phyloP scores from a whole-genome alignment of 2,329 filamentous ascomycete species.

The Incumbomyces lentus region DNA sequence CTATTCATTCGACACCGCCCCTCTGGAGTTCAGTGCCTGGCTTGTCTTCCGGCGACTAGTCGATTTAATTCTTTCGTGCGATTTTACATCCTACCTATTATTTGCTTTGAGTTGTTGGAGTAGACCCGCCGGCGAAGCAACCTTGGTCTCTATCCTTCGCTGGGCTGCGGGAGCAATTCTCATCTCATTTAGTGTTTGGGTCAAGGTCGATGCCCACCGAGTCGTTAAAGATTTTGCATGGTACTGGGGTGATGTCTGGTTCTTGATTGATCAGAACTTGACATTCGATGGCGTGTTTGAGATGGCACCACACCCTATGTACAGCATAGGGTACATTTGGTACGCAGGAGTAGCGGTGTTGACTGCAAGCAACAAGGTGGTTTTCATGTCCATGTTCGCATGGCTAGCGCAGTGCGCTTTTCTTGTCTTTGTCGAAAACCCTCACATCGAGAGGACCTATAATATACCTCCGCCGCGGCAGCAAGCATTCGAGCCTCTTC shows the following conservation, averaged over 20 bases:
- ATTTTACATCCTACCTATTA: constrained; percentile 92
- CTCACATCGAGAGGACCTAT: constrained; percentile 96
- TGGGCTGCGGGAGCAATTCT: constrained; percentile 71
- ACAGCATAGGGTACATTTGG: constrained; percentile 92
- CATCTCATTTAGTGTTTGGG: constrained; percentile 93
- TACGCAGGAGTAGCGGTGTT: constrained; percentile 98
- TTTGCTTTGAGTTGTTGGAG: constrained; percentile 84
- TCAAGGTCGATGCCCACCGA: constrained; percentile 92
- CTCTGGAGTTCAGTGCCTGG: constrained; percentile 98
- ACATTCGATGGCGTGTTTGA: constrained; percentile 99
- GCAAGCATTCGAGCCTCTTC: constrained; percentile 26
- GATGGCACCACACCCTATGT: constrained; percentile 98
- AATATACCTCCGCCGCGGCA: constrained; percentile 65
- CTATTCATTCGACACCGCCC: constrained; percentile 86
- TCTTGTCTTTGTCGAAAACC: constrained; percentile 83
- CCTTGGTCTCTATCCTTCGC: constrained; percentile 58
- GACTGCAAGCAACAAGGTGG: constrained; percentile 92
- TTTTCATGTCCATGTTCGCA: constrained; percentile 91
- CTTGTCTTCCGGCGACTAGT: constrained; percentile 89
- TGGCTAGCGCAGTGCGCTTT: constrained; percentile 93
- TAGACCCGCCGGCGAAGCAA: constrained; percentile 60
- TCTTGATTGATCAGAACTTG: constrained; percentile 91
- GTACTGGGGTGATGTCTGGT: constrained; percentile 99
- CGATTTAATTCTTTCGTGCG: constrained; percentile 96
- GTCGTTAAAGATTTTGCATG: constrained; percentile 98